Conservation (phyloP, 2,329 filamentous ascomycete species). For the Monilinia polystroma region DNA sequence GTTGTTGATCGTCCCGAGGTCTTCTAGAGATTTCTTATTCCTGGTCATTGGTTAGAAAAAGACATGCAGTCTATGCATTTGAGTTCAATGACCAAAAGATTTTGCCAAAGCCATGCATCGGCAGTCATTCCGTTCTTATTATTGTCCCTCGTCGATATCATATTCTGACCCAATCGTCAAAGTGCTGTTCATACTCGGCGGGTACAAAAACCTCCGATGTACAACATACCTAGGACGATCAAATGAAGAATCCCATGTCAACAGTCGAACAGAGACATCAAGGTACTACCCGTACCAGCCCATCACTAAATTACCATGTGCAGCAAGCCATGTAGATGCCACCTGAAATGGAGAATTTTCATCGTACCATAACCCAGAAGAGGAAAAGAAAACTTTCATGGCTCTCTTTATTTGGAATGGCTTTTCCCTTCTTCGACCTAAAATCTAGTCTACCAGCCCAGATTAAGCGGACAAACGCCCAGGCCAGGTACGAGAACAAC, state of each 20-base stretch:
- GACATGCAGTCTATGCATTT: not conserved
- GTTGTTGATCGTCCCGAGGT: not conserved
- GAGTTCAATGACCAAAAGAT: not conserved
- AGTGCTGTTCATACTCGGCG: not conserved
- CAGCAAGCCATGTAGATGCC: not conserved
- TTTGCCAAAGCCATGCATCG: not conserved
- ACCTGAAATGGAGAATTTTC: not conserved
- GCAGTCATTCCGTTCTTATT: not conserved
- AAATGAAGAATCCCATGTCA: not conserved
- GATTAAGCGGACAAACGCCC: not conserved
- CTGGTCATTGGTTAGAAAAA: not conserved
- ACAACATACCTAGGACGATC: not conserved
- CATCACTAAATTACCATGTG: not conserved
- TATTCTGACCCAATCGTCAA: not conserved
- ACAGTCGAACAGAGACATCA: not conserved
- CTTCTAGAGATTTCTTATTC: not conserved
- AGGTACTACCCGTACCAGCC: not conserved
- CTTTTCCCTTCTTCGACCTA: not conserved
- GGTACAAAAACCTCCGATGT: conserved; percentile 1
- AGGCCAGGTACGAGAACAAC: not conserved
- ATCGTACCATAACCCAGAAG: not conserved
- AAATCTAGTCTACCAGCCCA: not conserved
- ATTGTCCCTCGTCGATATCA: not conserved
- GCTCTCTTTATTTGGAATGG: conserved; percentile 2
- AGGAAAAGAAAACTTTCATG: no score